Percentiles rank a stretch among this genome's conserved stretches.
phyloP scores from a whole-genome alignment of 345 rosid species.

The Citrus glauca region DNA sequence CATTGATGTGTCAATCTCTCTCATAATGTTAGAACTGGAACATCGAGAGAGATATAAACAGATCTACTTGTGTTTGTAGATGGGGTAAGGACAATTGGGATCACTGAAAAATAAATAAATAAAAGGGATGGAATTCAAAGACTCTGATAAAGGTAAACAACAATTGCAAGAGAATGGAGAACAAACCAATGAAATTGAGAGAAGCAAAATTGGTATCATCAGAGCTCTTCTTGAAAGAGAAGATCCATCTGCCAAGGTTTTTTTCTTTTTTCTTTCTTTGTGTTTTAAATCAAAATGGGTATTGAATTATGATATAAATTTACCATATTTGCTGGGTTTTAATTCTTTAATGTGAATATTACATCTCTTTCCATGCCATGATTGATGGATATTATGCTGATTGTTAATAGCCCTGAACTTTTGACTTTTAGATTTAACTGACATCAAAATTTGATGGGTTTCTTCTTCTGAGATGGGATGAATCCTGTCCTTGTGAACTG shows the following conservation, averaged over 20 bases:
- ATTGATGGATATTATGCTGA: neutral
- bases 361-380: neutral
- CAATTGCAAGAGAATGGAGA: constrained; percentile 4
- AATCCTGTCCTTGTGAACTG: neutral
- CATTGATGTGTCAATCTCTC: neutral
- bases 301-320: neutral
- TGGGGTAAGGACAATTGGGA: no score
- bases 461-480: neutral
- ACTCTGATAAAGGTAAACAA: constrained; percentile 2
- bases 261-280: no score
- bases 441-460: neutral
- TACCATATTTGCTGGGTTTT: neutral
- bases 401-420: neutral
- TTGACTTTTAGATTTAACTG: neutral
- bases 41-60: neutral
- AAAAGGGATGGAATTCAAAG: constrained; percentile 18
- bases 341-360: neutral
- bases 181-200: constrained; percentile 55
- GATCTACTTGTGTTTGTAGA: no score
- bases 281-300: no score
- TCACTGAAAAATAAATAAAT: neutral
- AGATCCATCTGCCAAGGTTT: constrained; percentile 76
- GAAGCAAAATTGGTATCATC: constrained; percentile 72
- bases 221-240: constrained; percentile 70
- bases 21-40: neutral